Conservation (phyloP, 305 asterid species). For the Solanum hybrid region DNA sequence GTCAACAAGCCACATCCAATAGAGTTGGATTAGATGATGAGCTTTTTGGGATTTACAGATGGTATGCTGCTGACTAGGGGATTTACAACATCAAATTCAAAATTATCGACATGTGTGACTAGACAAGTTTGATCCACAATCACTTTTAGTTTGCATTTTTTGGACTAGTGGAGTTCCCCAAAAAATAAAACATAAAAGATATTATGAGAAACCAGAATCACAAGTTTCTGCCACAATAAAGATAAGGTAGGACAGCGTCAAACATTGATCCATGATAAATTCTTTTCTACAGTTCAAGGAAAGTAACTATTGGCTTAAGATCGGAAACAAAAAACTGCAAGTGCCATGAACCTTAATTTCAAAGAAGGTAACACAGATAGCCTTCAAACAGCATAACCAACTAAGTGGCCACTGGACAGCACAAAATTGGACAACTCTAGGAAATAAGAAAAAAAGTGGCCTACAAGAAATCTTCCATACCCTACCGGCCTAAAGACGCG, state of each 20-base stretch:
- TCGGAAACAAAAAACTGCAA: neutral
- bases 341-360: neutral
- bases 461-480: neutral
- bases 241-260: neutral
- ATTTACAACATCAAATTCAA: neutral
- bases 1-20: neutral
- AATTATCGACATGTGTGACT: neutral
- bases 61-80: neutral
- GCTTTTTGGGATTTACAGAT: neutral
- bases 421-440: neutral
- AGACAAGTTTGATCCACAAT: neutral
- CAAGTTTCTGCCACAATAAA: neutral
- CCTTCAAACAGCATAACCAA: neutral
- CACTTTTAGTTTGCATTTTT: neutral
- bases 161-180: neutral
- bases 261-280: neutral
- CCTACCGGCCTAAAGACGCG: neutral
- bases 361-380: neutral
- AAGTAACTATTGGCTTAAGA: neutral
- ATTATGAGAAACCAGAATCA: neutral
- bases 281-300: neutral
- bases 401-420: neutral
- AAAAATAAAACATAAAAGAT: neutral
- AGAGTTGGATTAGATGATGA: neutral
- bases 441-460: neutral